Conservation (phyloP, 306 rosid genomes). For the Prinsepia uniflora region DNA sequence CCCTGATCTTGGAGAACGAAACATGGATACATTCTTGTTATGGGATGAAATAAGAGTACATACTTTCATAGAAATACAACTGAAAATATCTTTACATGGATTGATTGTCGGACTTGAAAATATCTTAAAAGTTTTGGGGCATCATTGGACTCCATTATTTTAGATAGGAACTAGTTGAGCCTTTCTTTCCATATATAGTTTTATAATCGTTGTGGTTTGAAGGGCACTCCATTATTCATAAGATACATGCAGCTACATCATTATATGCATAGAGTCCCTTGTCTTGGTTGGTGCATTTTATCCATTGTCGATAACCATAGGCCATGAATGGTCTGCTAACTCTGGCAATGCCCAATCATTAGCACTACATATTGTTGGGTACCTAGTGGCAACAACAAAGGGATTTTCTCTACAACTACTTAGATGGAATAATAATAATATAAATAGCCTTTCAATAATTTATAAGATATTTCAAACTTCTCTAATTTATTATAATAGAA, state of each 20-base stretch:
- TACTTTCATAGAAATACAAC: background rate
- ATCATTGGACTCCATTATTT: background rate
- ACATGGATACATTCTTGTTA: too few relatives aligned
- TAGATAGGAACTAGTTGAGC: background rate
- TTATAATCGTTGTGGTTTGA: background rate
- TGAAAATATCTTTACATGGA: background rate
- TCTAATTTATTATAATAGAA: too few relatives aligned
- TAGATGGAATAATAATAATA: background rate
- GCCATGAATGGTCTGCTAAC: background rate
- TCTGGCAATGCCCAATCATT: conserved; percentile 16
- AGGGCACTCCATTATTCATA: background rate
- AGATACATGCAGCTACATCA: background rate
- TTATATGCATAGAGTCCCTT: background rate
- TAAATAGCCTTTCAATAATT: too few relatives aligned
- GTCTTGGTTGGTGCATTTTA: conserved; percentile 5
- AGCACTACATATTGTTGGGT: conserved; percentile 2
- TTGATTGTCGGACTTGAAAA: background rate
- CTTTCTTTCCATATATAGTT: background rate
- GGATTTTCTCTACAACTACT: background rate
- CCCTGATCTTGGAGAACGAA: too few relatives aligned
- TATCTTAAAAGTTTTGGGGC: background rate
- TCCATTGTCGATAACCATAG: background rate
- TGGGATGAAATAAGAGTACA: background rate
- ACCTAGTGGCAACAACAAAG: background rate
- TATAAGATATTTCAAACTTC: too few relatives aligned